phyloP scores from a whole-genome alignment of 2,329 filamentous ascomycete genomes.

The Fusarium euwallaceae region DNA sequence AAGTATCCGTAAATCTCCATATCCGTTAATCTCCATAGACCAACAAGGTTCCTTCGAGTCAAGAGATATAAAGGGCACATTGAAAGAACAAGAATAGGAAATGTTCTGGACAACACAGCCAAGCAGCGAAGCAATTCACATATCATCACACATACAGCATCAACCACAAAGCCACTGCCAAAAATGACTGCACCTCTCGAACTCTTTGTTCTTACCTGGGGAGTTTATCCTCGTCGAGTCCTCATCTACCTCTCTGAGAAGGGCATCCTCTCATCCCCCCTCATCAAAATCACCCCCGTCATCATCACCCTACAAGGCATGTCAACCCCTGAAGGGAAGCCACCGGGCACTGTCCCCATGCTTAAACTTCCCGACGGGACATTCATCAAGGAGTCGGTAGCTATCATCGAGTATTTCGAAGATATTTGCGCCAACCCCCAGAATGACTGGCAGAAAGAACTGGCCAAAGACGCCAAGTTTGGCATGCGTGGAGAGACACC shows the following conservation, averaged over 20 bases:
- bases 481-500: slow-evolving; percentile 19
- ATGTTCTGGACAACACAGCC: background rate
- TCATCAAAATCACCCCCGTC: slow-evolving; percentile 16
- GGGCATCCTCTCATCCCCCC: slow-evolving; percentile 8
- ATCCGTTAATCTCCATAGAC: background rate
- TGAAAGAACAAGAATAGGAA: background rate
- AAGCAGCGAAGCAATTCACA: background rate
- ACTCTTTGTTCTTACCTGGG: slow-evolving; percentile 32
- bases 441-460: slow-evolving; percentile 21
- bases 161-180: background rate
- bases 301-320: background rate
- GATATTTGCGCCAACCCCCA: slow-evolving; percentile 28
- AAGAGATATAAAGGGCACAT: background rate
- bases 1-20: background rate
- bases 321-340: slow-evolving; percentile 20
- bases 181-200: slow-evolving; percentile 23
- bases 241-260: slow-evolving; percentile 32
- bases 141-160: background rate
- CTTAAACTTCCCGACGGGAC: slow-evolving; percentile 28
- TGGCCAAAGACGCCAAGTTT: background rate
- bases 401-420: slow-evolving; percentile 36
- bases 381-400: slow-evolving; percentile 37
- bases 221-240: slow-evolving; percentile 28
- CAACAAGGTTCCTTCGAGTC: background rate
- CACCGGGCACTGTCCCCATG: slow-evolving; percentile 20